Evolutionary conservation across 2,329 filamentous ascomycete genomes (phyloP).

Genomic region (Dothideomycetes sp.): DNA sequence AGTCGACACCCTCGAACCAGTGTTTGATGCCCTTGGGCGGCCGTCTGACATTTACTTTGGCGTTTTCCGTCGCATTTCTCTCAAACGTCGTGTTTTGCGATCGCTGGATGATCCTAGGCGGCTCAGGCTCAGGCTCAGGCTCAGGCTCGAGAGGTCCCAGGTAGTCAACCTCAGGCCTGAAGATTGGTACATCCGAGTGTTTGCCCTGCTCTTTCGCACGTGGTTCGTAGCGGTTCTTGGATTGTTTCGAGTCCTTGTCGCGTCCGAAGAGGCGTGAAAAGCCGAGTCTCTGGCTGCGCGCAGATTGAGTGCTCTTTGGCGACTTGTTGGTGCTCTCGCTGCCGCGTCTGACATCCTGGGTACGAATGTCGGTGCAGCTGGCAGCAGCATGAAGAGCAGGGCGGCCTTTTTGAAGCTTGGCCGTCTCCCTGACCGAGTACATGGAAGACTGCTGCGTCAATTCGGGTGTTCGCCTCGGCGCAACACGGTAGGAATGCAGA

Average conservation of each 20-base stretch:
- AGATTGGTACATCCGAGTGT: too few species aligned
- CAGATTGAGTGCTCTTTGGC: neutral
- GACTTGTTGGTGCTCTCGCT: neutral
- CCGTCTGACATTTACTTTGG: slow-evolving; percentile 35
- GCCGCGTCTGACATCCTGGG: neutral
- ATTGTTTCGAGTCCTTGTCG: slow-evolving; percentile 7
- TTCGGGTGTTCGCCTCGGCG: slow-evolving; percentile 6
- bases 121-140: too few species aligned
- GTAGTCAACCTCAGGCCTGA: too few species aligned
- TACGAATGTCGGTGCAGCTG: slow-evolving; percentile 4
- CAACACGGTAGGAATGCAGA: neutral
- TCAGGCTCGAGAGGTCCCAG: slow-evolving; percentile 5
- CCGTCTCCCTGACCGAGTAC: too few species aligned
- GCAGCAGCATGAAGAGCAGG: slow-evolving; percentile 12
- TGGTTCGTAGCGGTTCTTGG: neutral
- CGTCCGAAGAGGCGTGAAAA: slow-evolving; percentile 4
- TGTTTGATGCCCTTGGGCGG: slow-evolving; percentile 38
- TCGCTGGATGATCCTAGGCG: slow-evolving; percentile 4
- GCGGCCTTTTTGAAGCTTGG: too few species aligned
- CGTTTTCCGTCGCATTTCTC: slow-evolving; percentile 31
- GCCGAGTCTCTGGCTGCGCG: slow-evolving; percentile 5
- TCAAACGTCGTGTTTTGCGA: slow-evolving; percentile 14
- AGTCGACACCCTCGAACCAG: slow-evolving; percentile 37
- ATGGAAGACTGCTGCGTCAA: slow-evolving; percentile 12
- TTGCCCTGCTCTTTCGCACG: neutral